Base-by-base conservation (phyloP, 1,284 basidiomycete genomes). In the Trametes polyzona region DNA sequence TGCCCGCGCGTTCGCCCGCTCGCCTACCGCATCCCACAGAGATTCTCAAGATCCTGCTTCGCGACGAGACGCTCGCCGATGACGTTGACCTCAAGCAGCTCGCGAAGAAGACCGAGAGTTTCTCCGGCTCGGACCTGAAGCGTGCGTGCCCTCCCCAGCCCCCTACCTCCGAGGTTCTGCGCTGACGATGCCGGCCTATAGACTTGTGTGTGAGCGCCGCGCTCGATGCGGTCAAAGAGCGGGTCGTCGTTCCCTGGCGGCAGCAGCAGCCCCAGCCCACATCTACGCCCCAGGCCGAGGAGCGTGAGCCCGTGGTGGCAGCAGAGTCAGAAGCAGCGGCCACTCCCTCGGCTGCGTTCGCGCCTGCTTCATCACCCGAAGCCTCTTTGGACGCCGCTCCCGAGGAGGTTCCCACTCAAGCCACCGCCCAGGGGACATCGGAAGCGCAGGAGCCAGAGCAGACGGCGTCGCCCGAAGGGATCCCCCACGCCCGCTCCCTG, bases 101-200 rank as follows among this genome's bases (percentile, higher is more conserved):
- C 21, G 90, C 92, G 2, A 83, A 82, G 69, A 82, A 85, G 67
- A 95, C 94, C 0, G 91, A 92, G 51, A 85, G 83, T 56, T 96
- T 94, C 74, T 96, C 94, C 51, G 94, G 94, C 16, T 95, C 92
- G n/a, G 94, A 96, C 72, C 76, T 96, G 56, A 96, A 95, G 73
- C 92, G 94, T 95, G 63, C 71, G 92, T 80, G 0, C 30, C 52
- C 52, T 41, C 16, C 43, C 40, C 44, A 7, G 52, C 19, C 49
- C 16, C 43, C 40, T 47, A 7, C 52, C 19, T 50, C 49, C 10
- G 58, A 46, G 21, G 60, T 68, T 63, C 30, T 50, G 26, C 23
- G 61, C 55, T 53, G 57, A 43, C 58, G 17, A 16, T 19, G 16
- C 21, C 43, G 59, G 52, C 32, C 29, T 37, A 3, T 65, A 96